Evolutionary conservation across 1,139 yeast species (phyloP).

Genomic region (Taphrina flavorubra): DNA sequence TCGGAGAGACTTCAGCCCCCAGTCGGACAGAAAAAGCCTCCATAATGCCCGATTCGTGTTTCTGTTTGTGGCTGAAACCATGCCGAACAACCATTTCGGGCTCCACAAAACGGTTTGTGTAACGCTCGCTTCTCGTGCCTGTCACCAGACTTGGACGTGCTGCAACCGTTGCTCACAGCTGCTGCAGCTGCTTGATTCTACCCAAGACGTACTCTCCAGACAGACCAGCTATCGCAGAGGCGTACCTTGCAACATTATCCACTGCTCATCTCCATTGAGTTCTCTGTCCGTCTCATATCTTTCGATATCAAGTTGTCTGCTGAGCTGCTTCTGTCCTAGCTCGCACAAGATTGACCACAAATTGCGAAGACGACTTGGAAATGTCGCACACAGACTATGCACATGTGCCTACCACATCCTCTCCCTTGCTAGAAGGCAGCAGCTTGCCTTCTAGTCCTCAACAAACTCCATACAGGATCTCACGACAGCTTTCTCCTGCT

Average conservation of each 20-base stretch:
- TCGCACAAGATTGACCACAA: neutral
- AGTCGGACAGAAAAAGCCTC: neutral
- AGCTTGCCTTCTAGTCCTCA: slow-evolving; percentile 19
- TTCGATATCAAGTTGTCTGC: no score
- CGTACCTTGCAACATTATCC: no score
- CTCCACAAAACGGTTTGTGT: neutral
- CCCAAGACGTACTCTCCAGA: no score
- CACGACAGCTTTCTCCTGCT: slow-evolving; percentile 33
- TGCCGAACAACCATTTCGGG: neutral
- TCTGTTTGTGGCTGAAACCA: neutral
- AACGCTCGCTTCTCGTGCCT: neutral
- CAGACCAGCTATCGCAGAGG: no score
- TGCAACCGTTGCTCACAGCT: no score
- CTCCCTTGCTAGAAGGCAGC: slow-evolving; percentile 9
- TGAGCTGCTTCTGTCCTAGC: no score
- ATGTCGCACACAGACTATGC: slow-evolving; percentile 22
- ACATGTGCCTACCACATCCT: slow-evolving; percentile 9
- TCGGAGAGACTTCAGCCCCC: neutral
- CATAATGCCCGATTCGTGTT: neutral
- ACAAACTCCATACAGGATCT: slow-evolving; percentile 21
- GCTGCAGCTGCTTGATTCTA: no score
- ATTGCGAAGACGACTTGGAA: neutral
- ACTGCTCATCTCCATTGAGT: no score
- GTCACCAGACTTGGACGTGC: no score
- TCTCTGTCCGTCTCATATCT: no score